Evolutionary conservation across 2,329 filamentous ascomycete species (phyloP).

Genomic region (Aspergillus pseudotamarii): DNA sequence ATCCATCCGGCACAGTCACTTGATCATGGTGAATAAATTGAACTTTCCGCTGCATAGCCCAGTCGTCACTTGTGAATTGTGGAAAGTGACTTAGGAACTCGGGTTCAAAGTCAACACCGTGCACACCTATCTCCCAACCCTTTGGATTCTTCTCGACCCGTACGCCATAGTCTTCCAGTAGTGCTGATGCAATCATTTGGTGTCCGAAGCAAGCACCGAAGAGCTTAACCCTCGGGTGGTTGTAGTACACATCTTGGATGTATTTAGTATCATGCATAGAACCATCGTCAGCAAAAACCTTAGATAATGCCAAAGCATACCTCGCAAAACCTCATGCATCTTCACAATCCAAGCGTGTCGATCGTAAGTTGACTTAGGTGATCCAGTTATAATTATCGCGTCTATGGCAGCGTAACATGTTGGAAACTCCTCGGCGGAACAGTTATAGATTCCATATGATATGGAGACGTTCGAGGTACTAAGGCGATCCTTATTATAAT

Average conservation of each 20-base stretch:
- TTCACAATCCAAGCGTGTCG: not conserved
- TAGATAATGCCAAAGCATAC: not conserved
- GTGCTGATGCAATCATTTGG: not conserved
- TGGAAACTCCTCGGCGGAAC: not conserved
- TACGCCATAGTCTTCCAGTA: not conserved
- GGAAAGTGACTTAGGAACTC: not conserved
- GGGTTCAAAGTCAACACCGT: not conserved
- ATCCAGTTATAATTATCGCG: not conserved
- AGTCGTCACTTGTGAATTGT: not conserved
- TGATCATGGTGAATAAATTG: not conserved
- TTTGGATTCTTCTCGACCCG: not conserved
- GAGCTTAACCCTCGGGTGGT: not conserved
- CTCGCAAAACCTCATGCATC: not conserved
- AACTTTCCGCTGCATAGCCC: accelerated
- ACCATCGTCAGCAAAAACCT: accelerated
- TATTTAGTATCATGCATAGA: not conserved
- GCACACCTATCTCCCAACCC: not conserved
- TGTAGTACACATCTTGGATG: not conserved
- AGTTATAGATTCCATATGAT: not conserved
- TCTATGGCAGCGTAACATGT: not conserved
- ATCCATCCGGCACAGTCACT: not conserved
- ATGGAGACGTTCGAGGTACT: no score
- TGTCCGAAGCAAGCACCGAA: not conserved
- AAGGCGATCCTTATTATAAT: not conserved
- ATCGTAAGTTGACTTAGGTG: not conserved